phyloP scores from a whole-genome alignment of 306 rosid genomes.

The Quercus suber region DNA sequence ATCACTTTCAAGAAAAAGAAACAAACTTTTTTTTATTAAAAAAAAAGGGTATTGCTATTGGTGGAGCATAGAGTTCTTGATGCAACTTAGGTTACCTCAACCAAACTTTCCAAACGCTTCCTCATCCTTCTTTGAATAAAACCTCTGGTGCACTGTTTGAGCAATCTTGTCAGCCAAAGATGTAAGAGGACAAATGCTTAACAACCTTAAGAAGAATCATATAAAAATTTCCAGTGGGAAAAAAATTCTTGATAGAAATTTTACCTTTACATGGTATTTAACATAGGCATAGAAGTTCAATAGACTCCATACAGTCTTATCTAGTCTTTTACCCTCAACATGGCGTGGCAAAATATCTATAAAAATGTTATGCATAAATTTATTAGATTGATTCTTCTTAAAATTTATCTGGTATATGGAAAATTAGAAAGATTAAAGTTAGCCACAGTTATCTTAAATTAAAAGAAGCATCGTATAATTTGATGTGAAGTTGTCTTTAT shows the following conservation, averaged over 20 bases:
- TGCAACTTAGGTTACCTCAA: constrained; percentile 41
- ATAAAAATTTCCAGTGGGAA: not conserved
- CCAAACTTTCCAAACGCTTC: constrained; percentile 62
- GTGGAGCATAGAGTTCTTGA: not conserved
- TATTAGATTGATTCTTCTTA: not conserved
- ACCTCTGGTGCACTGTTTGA: constrained; percentile 66
- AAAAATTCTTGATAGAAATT: not conserved
- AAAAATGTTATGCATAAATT: constrained; percentile 11
- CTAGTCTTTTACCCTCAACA: constrained; percentile 64
- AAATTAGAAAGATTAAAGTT: not conserved
- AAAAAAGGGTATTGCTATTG: not conserved
- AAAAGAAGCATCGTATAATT: not conserved
- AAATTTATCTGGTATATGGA: not conserved
- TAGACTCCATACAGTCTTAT: constrained; percentile 82
- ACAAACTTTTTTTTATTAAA: not conserved
- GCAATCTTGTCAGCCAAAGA: constrained; percentile 12
- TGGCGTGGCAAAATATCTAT: constrained; percentile 65
- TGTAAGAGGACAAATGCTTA: constrained; percentile 10
- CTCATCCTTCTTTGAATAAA: constrained; percentile 87
- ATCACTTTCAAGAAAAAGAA: not conserved
- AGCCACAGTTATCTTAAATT: not conserved
- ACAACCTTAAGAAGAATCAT: not conserved
- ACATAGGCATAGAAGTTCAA: constrained; percentile 71
- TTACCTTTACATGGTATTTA: constrained; percentile 76
- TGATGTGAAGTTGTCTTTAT: not conserved